phyloP scores from a whole-genome alignment of 2,329 filamentous ascomycete species.

The Alternaria brassicae region DNA sequence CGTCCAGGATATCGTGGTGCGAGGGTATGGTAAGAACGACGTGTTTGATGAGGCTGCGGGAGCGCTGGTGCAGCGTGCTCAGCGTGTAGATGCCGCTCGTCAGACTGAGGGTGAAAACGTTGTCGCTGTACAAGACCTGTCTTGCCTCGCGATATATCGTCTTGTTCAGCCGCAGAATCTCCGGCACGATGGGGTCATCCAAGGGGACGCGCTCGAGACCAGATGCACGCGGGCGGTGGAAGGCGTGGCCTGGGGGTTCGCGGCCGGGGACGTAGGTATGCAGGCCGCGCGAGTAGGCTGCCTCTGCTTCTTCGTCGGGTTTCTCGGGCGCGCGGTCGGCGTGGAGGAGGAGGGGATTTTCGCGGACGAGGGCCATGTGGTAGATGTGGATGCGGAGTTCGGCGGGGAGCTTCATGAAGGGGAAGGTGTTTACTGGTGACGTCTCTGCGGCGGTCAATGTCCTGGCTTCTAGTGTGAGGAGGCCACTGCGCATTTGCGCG shows the following conservation, averaged over 20 bases:
- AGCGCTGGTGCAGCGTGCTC: slow-evolving; percentile 52
- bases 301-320: slow-evolving; percentile 15
- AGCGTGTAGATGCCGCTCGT: slow-evolving; percentile 50
- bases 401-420: slow-evolving; percentile 54
- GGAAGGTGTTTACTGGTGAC: slow-evolving; percentile 33
- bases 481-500: slow-evolving; percentile 15
- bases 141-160: slow-evolving; percentile 49
- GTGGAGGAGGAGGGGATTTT: slow-evolving; percentile 42
- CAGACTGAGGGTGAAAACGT: slow-evolving; percentile 49
- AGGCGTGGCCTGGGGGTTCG: background rate
- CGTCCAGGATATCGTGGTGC: slow-evolving; percentile 56
- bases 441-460: slow-evolving; percentile 12
- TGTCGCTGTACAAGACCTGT: slow-evolving; percentile 42
- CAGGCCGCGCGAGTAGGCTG: background rate
- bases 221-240: background rate
- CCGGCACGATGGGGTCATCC: slow-evolving; percentile 48
- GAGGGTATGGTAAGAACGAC: slow-evolving; percentile 54
- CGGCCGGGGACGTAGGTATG: background rate
- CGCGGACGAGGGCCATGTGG: slow-evolving; percentile 45
- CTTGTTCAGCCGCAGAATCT: slow-evolving; percentile 50
- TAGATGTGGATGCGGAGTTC: slow-evolving; percentile 57
- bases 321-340: slow-evolving; percentile 22
- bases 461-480: slow-evolving; percentile 33
- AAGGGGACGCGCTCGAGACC: slow-evolving; percentile 1
- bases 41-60: slow-evolving; percentile 53